Base-by-base conservation (phyloP, 805 yeast species). In the Pichia pseudocactophila region DNA sequence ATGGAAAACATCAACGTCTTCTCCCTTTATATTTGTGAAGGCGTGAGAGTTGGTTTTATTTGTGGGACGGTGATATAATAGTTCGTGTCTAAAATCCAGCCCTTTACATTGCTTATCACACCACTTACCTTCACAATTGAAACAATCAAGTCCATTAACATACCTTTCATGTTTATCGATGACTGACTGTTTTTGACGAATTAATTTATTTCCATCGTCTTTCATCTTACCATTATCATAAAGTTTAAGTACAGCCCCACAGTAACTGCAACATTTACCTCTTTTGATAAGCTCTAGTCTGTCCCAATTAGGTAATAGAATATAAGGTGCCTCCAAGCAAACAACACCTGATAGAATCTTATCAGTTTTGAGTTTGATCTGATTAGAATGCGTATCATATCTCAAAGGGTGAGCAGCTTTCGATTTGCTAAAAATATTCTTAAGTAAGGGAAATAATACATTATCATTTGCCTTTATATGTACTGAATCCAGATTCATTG, bases 231-330 rank as follows among this genome's bases (percentile, higher is more conserved):
- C 63, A 32, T 50, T 48, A 44, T 61, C 62, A 34, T 57, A 56
- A 6, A 53, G 53, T 43, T 60, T 60, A 35, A 61, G 41, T 6
- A 58, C 62, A 11, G 52, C 56, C 2, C 65, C 64, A 43, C 65
- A 61, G 30, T 47, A 51, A 30, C 58, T 51, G 40, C 65, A 61
- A 30, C 61, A 55, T 44, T 58, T 60, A 1, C 65, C 65, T 3
- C 52, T 43, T 20, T 51, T 51, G 3, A 58, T 55, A 32, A 61
- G 45, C 33, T 50, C 52, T 7, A 42, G 15, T 22, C 59, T 18
- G 19, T 57, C 62, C 49, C 51, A 55, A 2, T 52, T 40, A 1
- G 62, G 59, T 4, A 53, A 18, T n/a, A 54, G 37, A 6, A 60
- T 50, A 25, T 50, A 53, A 4, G 65, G 65, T 4, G 64, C 55